phyloP scores from a whole-genome alignment of 352 stramenopile genomes.

The Plasmopara halstedii region DNA sequence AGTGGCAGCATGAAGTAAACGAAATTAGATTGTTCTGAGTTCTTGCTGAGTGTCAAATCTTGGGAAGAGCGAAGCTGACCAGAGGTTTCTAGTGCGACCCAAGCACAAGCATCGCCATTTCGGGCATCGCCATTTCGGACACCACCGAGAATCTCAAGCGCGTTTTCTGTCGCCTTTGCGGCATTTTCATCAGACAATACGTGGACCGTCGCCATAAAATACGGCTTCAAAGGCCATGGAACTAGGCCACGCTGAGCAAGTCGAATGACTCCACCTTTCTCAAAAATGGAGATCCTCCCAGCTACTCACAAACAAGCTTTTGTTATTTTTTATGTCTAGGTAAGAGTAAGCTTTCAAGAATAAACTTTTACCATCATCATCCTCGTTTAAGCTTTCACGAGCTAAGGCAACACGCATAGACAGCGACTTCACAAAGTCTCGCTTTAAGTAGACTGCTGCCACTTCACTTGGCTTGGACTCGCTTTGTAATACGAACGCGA shows the following conservation, averaged over 20 bases:
- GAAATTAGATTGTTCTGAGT: slow-evolving; percentile 16
- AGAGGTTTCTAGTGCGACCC: slow-evolving; percentile 22
- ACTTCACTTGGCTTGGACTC: slow-evolving; percentile 25
- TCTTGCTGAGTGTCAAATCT: slow-evolving; percentile 7
- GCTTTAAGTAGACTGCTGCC: slow-evolving; percentile 49
- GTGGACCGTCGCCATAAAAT: slow-evolving; percentile 30
- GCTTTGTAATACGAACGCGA: slow-evolving; percentile 41
- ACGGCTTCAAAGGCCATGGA: slow-evolving; percentile 29
- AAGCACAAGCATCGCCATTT: slow-evolving; percentile 7
- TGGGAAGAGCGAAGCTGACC: slow-evolving; percentile 5
- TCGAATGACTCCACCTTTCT: slow-evolving; percentile 28
- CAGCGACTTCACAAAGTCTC: slow-evolving; percentile 60
- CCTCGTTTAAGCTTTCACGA: slow-evolving; percentile 35
- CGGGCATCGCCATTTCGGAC: slow-evolving; percentile 4
- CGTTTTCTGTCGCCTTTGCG: slow-evolving; percentile 33
- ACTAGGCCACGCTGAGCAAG: slow-evolving; percentile 41
- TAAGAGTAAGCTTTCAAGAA: background rate
- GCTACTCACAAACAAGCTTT: slow-evolving; percentile 12
- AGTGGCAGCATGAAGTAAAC: slow-evolving; percentile 20
- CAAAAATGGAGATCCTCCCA: slow-evolving; percentile 19
- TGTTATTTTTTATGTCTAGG: slow-evolving; percentile 1
- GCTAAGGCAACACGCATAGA: slow-evolving; percentile 45
- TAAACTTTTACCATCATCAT: slow-evolving; percentile 21
- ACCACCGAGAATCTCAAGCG: slow-evolving; percentile 49
- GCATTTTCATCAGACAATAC: slow-evolving; percentile 44